These are phyloP conservation scores for Pseudopithomyces chartarum DNA, from an alignment of 2,329 filamentous ascomycete genomes.

Conservation along the genomic window DNA sequence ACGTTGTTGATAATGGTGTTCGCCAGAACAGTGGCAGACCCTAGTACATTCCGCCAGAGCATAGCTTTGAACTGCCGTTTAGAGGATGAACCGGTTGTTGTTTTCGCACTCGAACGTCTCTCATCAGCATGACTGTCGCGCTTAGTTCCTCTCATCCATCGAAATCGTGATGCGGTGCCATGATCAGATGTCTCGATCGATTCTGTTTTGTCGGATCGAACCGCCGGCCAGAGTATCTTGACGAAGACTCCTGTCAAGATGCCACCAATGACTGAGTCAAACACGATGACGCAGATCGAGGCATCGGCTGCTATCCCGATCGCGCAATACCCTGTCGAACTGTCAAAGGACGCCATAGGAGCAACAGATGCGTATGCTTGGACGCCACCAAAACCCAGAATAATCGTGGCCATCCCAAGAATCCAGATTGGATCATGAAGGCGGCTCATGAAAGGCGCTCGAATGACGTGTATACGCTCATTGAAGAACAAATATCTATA, in stretches of 20 bases:
- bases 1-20: conserved; percentile 42
- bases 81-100: neutral
- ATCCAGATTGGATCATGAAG: conserved; percentile 39
- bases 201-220: conserved; percentile 6
- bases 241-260: conserved; percentile 42
- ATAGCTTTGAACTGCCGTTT: conserved; percentile 22
- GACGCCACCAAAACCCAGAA: conserved; percentile 27
- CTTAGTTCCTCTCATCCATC: neutral
- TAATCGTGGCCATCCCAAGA: conserved; percentile 22
- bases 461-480: conserved; percentile 44
- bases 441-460: conserved; percentile 34
- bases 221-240: conserved; percentile 34
- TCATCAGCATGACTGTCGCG: neutral
- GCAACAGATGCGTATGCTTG: conserved; percentile 25
- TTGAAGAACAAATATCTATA: conserved; percentile 44
- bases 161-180: neutral
- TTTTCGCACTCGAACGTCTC: neutral
- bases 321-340: conserved; percentile 33
- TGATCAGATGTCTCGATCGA: neutral
- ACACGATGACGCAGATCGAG: conserved; percentile 34
- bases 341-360: conserved; percentile 32
- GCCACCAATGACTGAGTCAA: conserved; percentile 42
- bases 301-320: conserved; percentile 41
- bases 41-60: conserved; percentile 31
- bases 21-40: conserved; percentile 36